Base-by-base conservation (phyloP, 2,329 filamentous ascomycete species). In the Hymenoscyphus fraxineus region DNA sequence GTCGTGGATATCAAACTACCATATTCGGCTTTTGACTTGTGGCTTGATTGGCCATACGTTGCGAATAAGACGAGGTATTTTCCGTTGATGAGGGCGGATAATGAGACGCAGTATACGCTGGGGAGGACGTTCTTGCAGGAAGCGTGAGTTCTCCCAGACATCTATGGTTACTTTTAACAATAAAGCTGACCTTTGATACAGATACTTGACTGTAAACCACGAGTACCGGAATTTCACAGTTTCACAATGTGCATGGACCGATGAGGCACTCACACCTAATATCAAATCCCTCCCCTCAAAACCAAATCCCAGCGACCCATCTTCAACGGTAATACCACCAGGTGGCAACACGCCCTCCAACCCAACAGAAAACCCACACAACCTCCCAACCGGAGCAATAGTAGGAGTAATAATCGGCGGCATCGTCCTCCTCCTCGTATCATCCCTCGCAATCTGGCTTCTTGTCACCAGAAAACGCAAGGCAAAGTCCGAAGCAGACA, bases 101-200 rank as follows among this genome's bases (percentile, higher is more conserved):
- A 76, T 63, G 67, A 69, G 9, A 73, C 73, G 31, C 74, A 77
- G 64, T 77, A 76, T 67, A 77, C 75, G 3, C 70, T 78, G 54
- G 76, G 77, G 6, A 72, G 77, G 57, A 71, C 71, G 3, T 78
- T 79, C 63, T 67, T 79, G 9, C 77, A 79, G 69, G 77, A 79
- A 69, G 74, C 74, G 63, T 70, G 40, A 60, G 65, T 61, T 59
- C 35, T 12, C 32, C 6, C n/a, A 10, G 9, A 51, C 15, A 6
- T n/a, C 10, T 13, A 4, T 9, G 16, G 12, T 7, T 27, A 27
- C 27, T 5, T 56, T 15, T 12, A 16, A 1, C 4, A 40, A 13
- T 59, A 16, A 40, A 3, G 22, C 57, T 39, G 31, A 39, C 16
- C 40, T 22, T 16, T 40, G 1, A 22, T 39, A 15, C 38, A 60